These are phyloP conservation scores for Globisporangium acanthophoron DNA, from an alignment of 352 stramenopile species.

Conservation along the genomic window DNA sequence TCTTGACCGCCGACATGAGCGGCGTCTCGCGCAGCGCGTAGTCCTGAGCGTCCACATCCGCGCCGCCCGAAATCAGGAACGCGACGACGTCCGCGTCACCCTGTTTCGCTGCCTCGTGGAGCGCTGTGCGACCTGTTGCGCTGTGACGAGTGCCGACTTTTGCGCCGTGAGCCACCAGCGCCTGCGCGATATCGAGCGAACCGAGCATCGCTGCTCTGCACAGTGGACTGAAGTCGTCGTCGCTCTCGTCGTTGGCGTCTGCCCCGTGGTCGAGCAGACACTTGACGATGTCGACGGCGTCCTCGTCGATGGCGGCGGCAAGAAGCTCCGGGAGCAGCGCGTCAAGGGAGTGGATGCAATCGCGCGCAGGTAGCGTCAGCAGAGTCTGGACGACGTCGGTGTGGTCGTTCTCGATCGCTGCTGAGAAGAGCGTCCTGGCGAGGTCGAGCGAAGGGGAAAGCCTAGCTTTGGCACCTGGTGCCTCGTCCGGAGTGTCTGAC, in stretches of 20 bases:
- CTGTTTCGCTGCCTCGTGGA: no score
- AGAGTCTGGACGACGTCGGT: not conserved
- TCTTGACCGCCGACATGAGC: not conserved
- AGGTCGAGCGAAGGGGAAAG: not conserved
- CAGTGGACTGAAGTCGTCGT: no score
- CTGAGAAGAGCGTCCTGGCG: conserved; percentile 1
- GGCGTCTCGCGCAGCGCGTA: not conserved
- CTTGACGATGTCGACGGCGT: not conserved
- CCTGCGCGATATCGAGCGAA: no score
- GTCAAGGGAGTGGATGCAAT: not conserved
- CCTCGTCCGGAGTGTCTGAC: no score
- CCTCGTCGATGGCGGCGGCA: not conserved
- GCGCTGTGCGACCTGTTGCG: no score
- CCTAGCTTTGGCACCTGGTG: no score
- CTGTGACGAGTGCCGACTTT: no score
- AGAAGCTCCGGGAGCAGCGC: not conserved
- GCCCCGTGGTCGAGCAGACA: conserved; percentile 1
- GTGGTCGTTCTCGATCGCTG: conserved; percentile 3
- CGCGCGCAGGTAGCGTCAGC: not conserved
- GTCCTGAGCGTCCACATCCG: not conserved
- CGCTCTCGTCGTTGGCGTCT: not conserved
- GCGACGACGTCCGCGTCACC: no score
- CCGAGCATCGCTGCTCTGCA: no score
- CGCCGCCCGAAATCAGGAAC: conserved; percentile 1
- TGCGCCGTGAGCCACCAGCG: no score